phyloP scores from a whole-genome alignment of 164 flowering plant species.

The Pachysandra terminalis region DNA sequence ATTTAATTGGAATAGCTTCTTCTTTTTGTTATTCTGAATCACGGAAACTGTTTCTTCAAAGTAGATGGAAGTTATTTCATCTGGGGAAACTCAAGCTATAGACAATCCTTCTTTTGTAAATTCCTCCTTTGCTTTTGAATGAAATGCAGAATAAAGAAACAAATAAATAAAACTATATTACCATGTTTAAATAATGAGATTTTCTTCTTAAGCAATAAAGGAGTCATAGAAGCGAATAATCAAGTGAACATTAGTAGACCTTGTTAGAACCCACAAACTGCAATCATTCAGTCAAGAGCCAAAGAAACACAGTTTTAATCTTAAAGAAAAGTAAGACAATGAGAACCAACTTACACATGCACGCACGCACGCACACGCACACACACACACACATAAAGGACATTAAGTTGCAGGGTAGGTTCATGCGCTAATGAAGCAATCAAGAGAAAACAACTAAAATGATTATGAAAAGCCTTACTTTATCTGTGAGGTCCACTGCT shows the following conservation, averaged over 20 bases:
- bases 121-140: background rate
- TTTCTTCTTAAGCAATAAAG: too few relatives aligned
- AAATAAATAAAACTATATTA: too few relatives aligned
- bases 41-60: background rate
- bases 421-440: conserved; percentile 4
- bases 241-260: too few relatives aligned
- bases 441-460: conserved; percentile 3
- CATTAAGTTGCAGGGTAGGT: background rate
- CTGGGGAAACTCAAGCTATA: background rate
- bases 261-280: too few relatives aligned
- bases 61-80: background rate
- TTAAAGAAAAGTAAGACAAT: too few relatives aligned
- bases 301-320: too few relatives aligned
- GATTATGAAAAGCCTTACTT: conserved; percentile 36
- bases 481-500: conserved; percentile 79
- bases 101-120: background rate
- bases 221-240: too few relatives aligned
- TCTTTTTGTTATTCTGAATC: background rate
- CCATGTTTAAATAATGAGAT: too few relatives aligned
- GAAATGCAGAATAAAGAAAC: background rate
- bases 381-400: background rate
- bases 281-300: too few relatives aligned
- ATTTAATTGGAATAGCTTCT: background rate
- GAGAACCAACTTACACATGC: too few relatives aligned
- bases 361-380: too few relatives aligned